These are phyloP conservation scores for Pythium apleroticum DNA, from an alignment of 352 stramenopile genomes.

Conservation along the genomic window DNA sequence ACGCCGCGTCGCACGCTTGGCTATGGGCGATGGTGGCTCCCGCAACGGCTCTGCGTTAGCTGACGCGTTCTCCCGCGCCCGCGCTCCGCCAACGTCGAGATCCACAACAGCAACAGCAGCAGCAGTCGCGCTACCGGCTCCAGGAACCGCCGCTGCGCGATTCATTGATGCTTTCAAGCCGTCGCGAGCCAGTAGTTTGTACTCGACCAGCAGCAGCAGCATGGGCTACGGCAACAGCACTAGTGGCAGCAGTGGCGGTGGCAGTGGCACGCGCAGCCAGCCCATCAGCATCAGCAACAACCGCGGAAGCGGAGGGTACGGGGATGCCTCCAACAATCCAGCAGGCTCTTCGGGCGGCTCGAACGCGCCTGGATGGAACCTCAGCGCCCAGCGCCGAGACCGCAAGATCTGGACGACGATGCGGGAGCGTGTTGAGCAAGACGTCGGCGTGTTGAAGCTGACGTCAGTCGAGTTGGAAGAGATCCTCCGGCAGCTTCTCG, in stretches of 20 bases:
- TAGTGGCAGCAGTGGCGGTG: neutral
- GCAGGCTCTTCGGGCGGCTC: neutral
- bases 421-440: slow-evolving; percentile 55
- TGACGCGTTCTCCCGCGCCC: neutral
- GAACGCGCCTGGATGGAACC: slow-evolving; percentile 44
- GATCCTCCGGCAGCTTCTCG: slow-evolving; percentile 71
- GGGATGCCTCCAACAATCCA: neutral
- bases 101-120: neutral
- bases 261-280: slow-evolving; percentile 18
- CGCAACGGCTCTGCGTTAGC: neutral
- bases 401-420: slow-evolving; percentile 62
- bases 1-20: neutral
- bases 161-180: slow-evolving; percentile 28
- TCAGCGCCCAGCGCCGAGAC: slow-evolving; percentile 61
- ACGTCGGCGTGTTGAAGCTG: slow-evolving; percentile 52
- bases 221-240: slow-evolving; percentile 28
- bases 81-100: neutral
- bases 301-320: neutral
- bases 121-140: neutral
- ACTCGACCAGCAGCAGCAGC: neutral
- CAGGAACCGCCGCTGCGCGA: slow-evolving; percentile 6
- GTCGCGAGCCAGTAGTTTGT: neutral
- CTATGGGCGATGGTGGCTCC: neutral
- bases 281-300: slow-evolving; percentile 25
- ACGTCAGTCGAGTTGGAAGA: slow-evolving; percentile 80